Evolutionary conservation across 1,284 basidiomycete species (phyloP).

Genomic region (Porphyrellus sp.): DNA sequence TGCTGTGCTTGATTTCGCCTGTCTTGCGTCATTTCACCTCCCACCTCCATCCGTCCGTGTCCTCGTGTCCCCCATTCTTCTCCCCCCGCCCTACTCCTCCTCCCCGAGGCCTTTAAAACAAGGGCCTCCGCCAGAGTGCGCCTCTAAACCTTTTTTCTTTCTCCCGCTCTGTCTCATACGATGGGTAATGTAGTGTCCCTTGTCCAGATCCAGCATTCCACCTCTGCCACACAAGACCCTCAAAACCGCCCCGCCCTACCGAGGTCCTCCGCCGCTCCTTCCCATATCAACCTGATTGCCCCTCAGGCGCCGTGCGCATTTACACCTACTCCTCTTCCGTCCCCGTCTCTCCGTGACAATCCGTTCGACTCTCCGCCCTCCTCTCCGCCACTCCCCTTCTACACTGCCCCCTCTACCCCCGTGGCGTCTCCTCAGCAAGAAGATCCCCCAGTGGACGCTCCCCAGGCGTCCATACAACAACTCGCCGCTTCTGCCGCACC

Average conservation of each 20-base stretch:
- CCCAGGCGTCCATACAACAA: slow-evolving; percentile 20
- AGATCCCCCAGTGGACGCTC: slow-evolving; percentile 27
- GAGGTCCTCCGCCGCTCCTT: slow-evolving; percentile 24
- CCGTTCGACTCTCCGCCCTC: slow-evolving; percentile 33
- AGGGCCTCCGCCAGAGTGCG: slow-evolving; percentile 27
- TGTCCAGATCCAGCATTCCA: slow-evolving; percentile 31
- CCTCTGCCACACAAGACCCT: slow-evolving; percentile 18
- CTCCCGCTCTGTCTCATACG: slow-evolving; percentile 11
- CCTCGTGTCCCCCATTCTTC: slow-evolving; percentile 30
- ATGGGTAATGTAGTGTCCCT: slow-evolving; percentile 37
- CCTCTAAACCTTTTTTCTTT: slow-evolving; percentile 6
- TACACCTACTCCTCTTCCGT: slow-evolving; percentile 22
- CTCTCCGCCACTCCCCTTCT: slow-evolving; percentile 36
- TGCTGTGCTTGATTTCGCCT: slow-evolving; percentile 20
- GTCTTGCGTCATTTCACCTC: slow-evolving; percentile 27
- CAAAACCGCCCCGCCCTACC: slow-evolving; percentile 11
- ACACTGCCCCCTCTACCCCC: slow-evolving; percentile 36
- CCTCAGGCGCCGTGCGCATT: slow-evolving; percentile 30
- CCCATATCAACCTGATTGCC: slow-evolving; percentile 28
- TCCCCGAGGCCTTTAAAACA: slow-evolving; percentile 21
- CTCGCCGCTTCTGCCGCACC: slow-evolving; percentile 15
- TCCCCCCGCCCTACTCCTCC: slow-evolving; percentile 27
- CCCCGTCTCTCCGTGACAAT: slow-evolving; percentile 29
- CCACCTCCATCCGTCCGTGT: slow-evolving; percentile 15
- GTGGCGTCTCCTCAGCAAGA: slow-evolving; percentile 34